Conservation (phyloP, 352 stramenopile genomes). For the Globisporangium parvum region DNA sequence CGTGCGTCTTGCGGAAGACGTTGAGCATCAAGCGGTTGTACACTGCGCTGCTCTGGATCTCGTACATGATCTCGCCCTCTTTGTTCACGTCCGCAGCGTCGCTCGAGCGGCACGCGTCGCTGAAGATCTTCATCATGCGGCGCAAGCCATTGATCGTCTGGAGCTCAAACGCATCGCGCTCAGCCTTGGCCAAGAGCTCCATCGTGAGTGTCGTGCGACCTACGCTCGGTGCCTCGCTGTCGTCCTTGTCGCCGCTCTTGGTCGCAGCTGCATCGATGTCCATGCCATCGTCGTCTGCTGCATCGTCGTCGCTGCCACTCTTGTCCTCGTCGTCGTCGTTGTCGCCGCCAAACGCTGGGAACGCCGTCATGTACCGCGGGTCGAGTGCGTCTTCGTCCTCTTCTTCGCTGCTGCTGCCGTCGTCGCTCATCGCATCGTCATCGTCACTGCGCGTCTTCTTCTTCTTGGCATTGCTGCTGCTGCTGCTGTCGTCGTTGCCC, state of each 20-base stretch:
- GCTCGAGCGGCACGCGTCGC: constrained; percentile 90
- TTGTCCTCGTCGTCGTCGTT: constrained; percentile 14
- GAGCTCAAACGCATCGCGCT: constrained; percentile 88
- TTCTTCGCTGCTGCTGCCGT: constrained; percentile 71
- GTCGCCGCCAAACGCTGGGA: constrained; percentile 18
- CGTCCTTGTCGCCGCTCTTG: constrained; percentile 14
- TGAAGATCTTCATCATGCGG: constrained; percentile 92
- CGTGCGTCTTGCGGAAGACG: constrained; percentile 86
- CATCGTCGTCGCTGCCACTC: constrained; percentile 14
- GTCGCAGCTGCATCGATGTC: constrained; percentile 11
- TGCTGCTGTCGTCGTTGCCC: constrained; percentile 14
- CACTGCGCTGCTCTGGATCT: constrained; percentile 90
- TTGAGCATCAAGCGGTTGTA: constrained; percentile 96
- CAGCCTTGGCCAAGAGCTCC: constrained; percentile 61
- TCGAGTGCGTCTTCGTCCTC: constrained; percentile 78
- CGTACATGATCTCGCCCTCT: constrained; percentile 80
- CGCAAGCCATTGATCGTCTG: constrained; percentile 85
- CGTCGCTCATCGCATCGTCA: constrained; percentile 37
- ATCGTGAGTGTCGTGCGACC: constrained; percentile 74
- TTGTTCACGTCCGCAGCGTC: constrained; percentile 73
- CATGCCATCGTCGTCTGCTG: constrained; percentile 1
- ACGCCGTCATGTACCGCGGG: constrained; percentile 63
- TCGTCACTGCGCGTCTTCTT: constrained; percentile 20
- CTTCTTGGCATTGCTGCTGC: no score
- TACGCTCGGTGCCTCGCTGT: constrained; percentile 19